Percentiles rank a stretch among this genome's conserved stretches.
Conservation (phyloP, 2,329 filamentous ascomycete genomes). For the Penicillium sp. region DNA sequence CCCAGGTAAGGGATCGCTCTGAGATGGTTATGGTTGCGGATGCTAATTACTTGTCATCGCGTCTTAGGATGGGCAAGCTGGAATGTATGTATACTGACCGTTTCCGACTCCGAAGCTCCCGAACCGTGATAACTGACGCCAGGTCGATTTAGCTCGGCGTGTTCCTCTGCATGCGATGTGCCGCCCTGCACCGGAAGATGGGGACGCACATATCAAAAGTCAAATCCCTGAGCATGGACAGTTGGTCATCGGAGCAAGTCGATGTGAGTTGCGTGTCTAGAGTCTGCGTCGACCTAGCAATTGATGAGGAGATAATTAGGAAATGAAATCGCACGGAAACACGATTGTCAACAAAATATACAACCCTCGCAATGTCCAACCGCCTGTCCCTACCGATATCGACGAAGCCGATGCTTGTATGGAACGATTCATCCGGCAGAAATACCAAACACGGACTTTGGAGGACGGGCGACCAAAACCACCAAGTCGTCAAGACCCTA, state of each 20-base stretch:
- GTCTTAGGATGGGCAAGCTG: constrained; percentile 87
- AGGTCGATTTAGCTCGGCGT: constrained; percentile 72
- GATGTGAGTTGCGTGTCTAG: constrained; percentile 66
- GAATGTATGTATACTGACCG: constrained; percentile 69
- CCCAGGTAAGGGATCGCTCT: constrained; percentile 68
- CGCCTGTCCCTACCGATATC: constrained; percentile 83
- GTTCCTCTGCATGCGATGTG: constrained; percentile 98
- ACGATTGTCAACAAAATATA: constrained; percentile 82
- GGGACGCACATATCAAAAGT: constrained; percentile 98
- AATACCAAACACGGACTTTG: constrained; percentile 75
- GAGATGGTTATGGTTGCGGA: neutral
- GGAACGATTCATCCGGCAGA: constrained; percentile 93
- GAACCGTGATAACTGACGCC: constrained; percentile 22
- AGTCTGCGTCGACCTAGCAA: neutral
- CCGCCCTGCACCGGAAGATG: constrained; percentile 90
- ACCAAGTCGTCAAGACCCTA: constrained; percentile 59
- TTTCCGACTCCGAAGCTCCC: constrained; percentile 2
- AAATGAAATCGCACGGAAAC: constrained; percentile 94
- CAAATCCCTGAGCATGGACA: constrained; percentile 98
- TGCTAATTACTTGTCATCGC: constrained; percentile 11
- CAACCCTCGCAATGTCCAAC: constrained; percentile 82
- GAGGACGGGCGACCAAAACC: constrained; percentile 52
- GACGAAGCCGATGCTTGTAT: constrained; percentile 94
- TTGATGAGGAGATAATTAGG: constrained; percentile 56
- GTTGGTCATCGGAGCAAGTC: constrained; percentile 93